phyloP scores from a whole-genome alignment of 1,284 basidiomycete genomes.

The Mycosarcoma mackinlayi region DNA sequence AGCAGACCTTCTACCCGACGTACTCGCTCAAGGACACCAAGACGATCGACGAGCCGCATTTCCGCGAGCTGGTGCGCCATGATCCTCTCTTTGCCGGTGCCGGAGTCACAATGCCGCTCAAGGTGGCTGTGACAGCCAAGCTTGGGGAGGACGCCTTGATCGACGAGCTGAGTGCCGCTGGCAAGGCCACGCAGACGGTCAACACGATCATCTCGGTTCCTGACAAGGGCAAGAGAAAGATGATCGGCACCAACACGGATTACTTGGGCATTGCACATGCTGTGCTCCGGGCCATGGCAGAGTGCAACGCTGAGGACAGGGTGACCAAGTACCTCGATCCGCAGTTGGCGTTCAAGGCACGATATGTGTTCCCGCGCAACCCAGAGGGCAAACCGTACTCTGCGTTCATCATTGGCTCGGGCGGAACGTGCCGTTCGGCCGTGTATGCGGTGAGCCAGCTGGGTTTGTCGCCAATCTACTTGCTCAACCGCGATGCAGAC shows the following conservation, averaged over 20 bases:
- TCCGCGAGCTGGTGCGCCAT: conserved; percentile 30
- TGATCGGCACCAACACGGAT: conserved; percentile 58
- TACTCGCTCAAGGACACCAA: conserved; percentile 53
- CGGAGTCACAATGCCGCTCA: conserved; percentile 55
- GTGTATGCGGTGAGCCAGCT: conserved; percentile 51
- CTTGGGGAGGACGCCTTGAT: conserved; percentile 35
- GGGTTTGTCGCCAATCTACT: conserved; percentile 46
- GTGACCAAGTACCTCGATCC: conserved; percentile 38
- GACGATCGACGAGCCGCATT: conserved; percentile 44
- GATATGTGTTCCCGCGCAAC: conserved; percentile 31
- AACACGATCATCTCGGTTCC: conserved; percentile 54
- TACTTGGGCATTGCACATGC: conserved; percentile 52
- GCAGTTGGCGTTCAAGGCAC: conserved; percentile 12
- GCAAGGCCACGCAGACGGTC: conserved; percentile 46
- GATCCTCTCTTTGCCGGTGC: conserved; percentile 48
- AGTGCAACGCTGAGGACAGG: conserved; percentile 23
- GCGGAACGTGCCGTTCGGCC: conserved; percentile 51
- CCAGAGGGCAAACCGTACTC: conserved; percentile 35
- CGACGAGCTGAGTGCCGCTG: conserved; percentile 50
- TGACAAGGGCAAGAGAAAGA: conserved; percentile 19
- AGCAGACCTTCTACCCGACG: conserved; percentile 30
- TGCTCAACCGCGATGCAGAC: conserved; percentile 46
- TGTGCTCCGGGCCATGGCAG: conserved; percentile 38
- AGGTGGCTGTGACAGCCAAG: conserved; percentile 42
- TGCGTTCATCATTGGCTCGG: conserved; percentile 57